Base-by-base conservation (phyloP, 345 rosid genomes). In the Fremontodendron californicum region DNA sequence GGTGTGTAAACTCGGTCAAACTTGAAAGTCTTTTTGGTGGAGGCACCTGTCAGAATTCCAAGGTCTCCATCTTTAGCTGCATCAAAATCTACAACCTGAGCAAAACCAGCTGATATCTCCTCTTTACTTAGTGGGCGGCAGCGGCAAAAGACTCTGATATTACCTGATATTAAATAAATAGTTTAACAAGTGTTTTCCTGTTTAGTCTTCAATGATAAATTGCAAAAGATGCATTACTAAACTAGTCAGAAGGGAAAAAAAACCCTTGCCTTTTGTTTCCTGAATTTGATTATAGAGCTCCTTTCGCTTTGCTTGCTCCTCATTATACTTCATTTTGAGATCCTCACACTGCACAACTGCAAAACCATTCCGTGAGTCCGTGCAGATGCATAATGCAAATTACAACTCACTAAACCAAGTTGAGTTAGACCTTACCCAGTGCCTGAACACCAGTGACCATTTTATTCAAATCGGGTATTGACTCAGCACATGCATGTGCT, bases 261-360 rank as follows among this genome's bases (percentile, higher is more conserved):
- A 75, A n/a, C 45, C 0, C 57, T 60, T 82, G 78, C 98, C 98
- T 90, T 90, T 96, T 60, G 89, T 89, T 90, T 91, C 96, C 77
- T 91, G 99, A 78, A 96, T 89, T 80, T 91, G 89, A 84, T 96
- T 96, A 79, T 93, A 90, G 8, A 96, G 92, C 83, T 91, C 93
- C 84, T 92, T 96, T 75, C 97, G 88, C 82, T 93, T 96, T 15
- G 93, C 88, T 82, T 90, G 97, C 86, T 92, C 99, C 77, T 90
- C 92, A 23, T 80, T 78, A 78, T 91, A 93, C 83, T 93, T 96
- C 79, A 81, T 74, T 83, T 91, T 96, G 37, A 93, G 90, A 74
- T 96, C 98, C 85, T 96, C 97, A 84, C 98, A 92, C 75, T 92
- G 97, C 23, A 86, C 87, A 79, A 96, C 99, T 96, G 87, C 82